A percentile compares a stretch with the other conserved stretches of the same genome.
These are phyloP conservation scores for Akanthomyces dipterigenus DNA, from an alignment of 2,329 filamentous ascomycete genomes.

Conservation along the genomic window DNA sequence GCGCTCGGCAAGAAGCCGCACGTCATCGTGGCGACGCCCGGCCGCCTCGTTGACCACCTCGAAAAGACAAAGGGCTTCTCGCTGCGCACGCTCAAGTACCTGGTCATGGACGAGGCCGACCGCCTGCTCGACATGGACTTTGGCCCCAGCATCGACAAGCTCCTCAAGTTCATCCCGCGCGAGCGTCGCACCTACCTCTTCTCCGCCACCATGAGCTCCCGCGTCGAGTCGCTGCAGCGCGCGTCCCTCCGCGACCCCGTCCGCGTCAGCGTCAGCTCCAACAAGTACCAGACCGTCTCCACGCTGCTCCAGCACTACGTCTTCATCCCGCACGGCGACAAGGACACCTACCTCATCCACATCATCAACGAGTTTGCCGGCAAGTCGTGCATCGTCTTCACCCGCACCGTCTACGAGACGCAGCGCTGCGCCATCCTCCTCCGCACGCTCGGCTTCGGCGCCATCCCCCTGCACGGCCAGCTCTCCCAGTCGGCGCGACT, in stretches of 20 bases:
- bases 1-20: slow-evolving; percentile 94
- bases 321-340: slow-evolving; percentile 78
- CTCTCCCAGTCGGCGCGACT: slow-evolving; percentile 81
- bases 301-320: slow-evolving; percentile 81
- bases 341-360: slow-evolving; percentile 84
- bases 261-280: slow-evolving; percentile 71
- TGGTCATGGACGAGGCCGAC: slow-evolving; percentile 95
- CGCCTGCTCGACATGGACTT: slow-evolving; percentile 90
- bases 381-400: slow-evolving; percentile 86
- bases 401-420: slow-evolving; percentile 83
- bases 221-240: slow-evolving; percentile 86
- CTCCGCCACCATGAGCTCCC: slow-evolving; percentile 88
- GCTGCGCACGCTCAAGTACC: slow-evolving; percentile 70
- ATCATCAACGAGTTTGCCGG: slow-evolving; percentile 81
- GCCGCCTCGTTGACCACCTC: slow-evolving; percentile 81
- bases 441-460: slow-evolving; percentile 76
- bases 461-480: slow-evolving; percentile 89
- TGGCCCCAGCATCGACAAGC: slow-evolving; percentile 85
- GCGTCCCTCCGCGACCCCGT: slow-evolving; percentile 81
- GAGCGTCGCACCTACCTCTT: slow-evolving; percentile 81
- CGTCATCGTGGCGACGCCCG: slow-evolving; percentile 86
- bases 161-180: slow-evolving; percentile 78
- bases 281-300: slow-evolving; percentile 85
- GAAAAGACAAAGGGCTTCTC: slow-evolving; percentile 97
- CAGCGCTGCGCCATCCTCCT: slow-evolving; percentile 80